Base-by-base conservation (phyloP, 2,329 filamentous ascomycete genomes). In the Stagonosporopsis cucurbitacearum region DNA sequence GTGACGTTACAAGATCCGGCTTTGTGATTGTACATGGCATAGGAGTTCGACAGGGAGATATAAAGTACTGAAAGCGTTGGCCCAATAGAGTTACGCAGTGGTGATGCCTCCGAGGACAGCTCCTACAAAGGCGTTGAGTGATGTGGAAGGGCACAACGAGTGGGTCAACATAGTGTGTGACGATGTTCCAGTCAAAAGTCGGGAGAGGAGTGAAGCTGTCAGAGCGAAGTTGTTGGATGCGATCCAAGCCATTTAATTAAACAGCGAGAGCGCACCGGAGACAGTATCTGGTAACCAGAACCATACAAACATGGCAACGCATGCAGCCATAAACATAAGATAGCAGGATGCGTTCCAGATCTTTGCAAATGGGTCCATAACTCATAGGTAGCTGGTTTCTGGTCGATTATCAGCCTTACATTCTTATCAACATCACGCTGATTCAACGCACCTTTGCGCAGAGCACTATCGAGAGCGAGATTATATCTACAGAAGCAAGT, bases 201-300 rank as follows among this genome's bases (percentile, higher is more conserved):
- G 43, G 43, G 3, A 46, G 26, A 9, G 43, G 43, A 13, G 35
- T 46, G 43, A 46, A 23, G 43, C 43, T 22, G 43, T 46, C 12
- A 46, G 19, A 17, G 19, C 36, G 30, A 46, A 46, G 20, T 46
- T 46, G 17, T 46, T 35, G 5, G 43, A 30, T 6, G 43, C 43
- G 30, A 46, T 46, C 43, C 43, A 46, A 12, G 43, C 43, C 7
- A 46, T 46, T 30, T 30, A 46, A n/a, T 46, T 46, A 30, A 46
- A 46, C 4, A 35, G 13, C 3, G 43, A 46, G 17, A 46, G 43
- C 1, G 43, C 43, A 12, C 43, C 28, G 62, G 83, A 83, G 12
- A 84, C 66, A 52, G 77, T 81, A 55, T 80, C 77, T 0, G 82
- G 82, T 37, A 85, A 72, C 79, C 80, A 83, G 58, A 80, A 83